Evolutionary conservation across 495 filamentous ascomycete genomes (phyloP), one percentile per base, ranked within the genome.

Genomic region (Parmelia sp.): DNA sequence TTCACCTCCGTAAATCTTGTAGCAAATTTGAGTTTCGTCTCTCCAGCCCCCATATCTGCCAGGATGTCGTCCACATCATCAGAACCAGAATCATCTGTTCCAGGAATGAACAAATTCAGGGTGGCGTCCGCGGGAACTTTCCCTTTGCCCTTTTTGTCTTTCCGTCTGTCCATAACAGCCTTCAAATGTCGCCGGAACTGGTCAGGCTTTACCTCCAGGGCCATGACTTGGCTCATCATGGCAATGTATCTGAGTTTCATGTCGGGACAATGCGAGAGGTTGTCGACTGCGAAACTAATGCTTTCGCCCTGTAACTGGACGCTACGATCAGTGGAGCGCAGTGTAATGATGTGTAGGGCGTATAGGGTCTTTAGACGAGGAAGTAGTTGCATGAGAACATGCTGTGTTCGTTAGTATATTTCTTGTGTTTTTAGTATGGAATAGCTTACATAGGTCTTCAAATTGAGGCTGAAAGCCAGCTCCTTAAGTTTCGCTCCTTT

Each of bases 171-270:
- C 37, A 61, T 27, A 21, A 66, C 51, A 3, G 60, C 57, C 25
- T 60, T 42, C 42, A 67, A 25, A 29, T 61, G 37, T 15, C 45
- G 49, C 12, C 60, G 62, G 62, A 67, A 64, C n/a, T 67, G 57
- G 25, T 60, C 57, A 25, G 57, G 64, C 47, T 65, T 65, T 12
- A 61, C 15, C 37, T 65, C 58, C 11, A 66, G 55, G 12, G 58
- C 60, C 14, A 58, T 39, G 27, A 66, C 67, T 23, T 62, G 45
- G n/a, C 63, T 58, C 10, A 44, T 44, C 31, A 84, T 72, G 4
- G 82, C 78, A 25, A 86, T 62, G 71, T 78, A 85, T 70, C 83
- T 77, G 11, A 86, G 76, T 65, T 78, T 79, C 66, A 81, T 67
- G 8, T 76, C 66, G 0, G 80, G 78, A 61, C 79, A 74, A 65